Base-by-base conservation (phyloP, 1,284 basidiomycete species). In the Neotropicomus parvogracilis region DNA sequence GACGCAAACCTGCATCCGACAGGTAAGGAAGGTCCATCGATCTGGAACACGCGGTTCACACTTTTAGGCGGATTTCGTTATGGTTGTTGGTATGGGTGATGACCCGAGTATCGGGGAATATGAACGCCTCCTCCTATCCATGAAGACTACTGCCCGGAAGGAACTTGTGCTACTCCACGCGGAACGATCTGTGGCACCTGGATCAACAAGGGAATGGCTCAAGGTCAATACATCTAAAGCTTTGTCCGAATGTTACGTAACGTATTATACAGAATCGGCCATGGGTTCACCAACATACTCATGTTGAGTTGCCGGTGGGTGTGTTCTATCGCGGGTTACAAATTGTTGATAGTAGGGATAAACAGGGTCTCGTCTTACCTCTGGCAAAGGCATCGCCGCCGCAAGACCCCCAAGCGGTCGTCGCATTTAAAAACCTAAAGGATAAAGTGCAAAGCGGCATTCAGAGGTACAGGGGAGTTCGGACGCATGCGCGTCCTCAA, bases 131-230 rank as follows among this genome's bases (percentile, higher is more conserved):
- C 71, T 99, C 39, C 79, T 94, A 35, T 91, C 93, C 6, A 86
- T 92, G 80, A 99, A 99, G 74, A 98, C 94, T 1, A 99, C 95
- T 0, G 95, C 97, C 14, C 75, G 97, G 53, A 99, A 99, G 68
- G 95, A 99, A 67, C 80, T 99, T 26, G 86, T 99, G 4, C 74
- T 99, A 9, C 75, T 99, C 10, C 95, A 99, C 63, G 85, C 94
- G 3, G 92, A 97, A 61, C 83, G 94, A 29, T 87, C 84, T 27
- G 92, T 99, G 3, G 74, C 81, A 3, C 87, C 94, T 3, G 95
- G 97, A 3, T 95, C 91, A 10, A 99, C 97, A 24, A 81, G 95
- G 44, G 88, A 91, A 65, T 99, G 95, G 95, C 77, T 99, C 39
- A 94, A 94, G 78, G 91, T 91, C 46, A 37, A 71, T 61, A n/a